Evolutionary conservation across 768 basidiomycete species (phyloP), one percentile per base, ranked within the genome.

Genomic region (Suillus brevipes): DNA sequence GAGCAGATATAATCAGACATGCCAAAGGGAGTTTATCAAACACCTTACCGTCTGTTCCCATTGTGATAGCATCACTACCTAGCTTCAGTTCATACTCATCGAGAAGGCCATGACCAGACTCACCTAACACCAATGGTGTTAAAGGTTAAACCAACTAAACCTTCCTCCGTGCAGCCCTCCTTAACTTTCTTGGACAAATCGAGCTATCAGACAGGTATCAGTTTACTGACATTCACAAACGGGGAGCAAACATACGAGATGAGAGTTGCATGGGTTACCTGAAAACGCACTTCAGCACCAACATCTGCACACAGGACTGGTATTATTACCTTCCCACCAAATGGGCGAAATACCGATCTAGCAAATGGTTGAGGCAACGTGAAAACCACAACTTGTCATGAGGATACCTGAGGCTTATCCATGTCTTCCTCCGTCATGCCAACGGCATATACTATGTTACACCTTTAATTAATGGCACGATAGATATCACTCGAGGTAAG

Each of bases 211-310:
- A 47, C 8, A 25, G 42, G 62, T 40, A 23, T 72, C 13, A 66
- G 61, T 16, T 36, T 40, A 12, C 23, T 38, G 38, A 47, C 42
- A 14, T 53, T 49, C 23, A 36, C 16, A 23, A 40, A 64, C n/a
- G 55, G 37, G 57, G 23, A 40, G 23, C 18, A 60, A 60, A 73
- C 84, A 71, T 74, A 91, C 91, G 37, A 94, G 83, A 73, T 95
- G 92, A 55, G 82, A 83, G 72, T 95, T 95, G 74, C 94, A 95
- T 4, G 93, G 92, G 74, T 94, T 95, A 45, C 92, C 91, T 89
- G 66, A 20, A 28, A 60, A 36, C 31, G 52, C 49, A 58, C 16
- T 40, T 58, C 38, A 58, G 38, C 8, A 40, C 12, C 9, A 18
- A 47, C 25, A 25, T 49, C 63, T 13, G 25, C 25, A n/a, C 57